Conservation (phyloP, 2,329 filamentous ascomycete species). For the Dactylellina parvicollis region DNA sequence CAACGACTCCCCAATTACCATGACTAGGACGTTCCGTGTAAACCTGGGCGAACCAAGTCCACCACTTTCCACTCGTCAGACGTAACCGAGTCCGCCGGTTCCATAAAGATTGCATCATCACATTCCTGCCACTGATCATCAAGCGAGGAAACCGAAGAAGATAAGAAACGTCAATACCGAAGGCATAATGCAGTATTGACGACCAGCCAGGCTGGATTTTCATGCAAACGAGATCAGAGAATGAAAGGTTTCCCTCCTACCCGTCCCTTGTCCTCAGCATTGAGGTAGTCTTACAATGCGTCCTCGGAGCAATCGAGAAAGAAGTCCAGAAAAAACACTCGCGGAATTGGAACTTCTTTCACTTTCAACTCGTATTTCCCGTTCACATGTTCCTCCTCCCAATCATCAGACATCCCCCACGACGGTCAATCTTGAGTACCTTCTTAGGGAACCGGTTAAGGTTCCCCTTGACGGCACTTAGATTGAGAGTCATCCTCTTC, state of each 20-base stretch:
- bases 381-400: conserved; percentile 17
- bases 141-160: conserved; percentile 13
- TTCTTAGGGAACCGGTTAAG: conserved; percentile 24
- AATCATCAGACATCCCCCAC: conserved; percentile 10
- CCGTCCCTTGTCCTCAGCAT: conserved; percentile 38
- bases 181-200: conserved; percentile 14
- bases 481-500: conserved; percentile 46
- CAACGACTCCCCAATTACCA: neutral
- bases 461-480: neutral
- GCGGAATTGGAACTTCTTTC: conserved; percentile 1
- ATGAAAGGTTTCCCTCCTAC: conserved; percentile 34
- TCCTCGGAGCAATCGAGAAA: conserved; percentile 17
- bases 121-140: conserved; percentile 9
- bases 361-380: conserved; percentile 14
- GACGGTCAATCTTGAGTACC: conserved; percentile 27
- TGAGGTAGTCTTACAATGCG: conserved; percentile 31
- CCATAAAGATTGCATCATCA: conserved; percentile 6
- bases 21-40: conserved; percentile 44
- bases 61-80: conserved; percentile 2
- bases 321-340: neutral
- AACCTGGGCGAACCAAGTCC: conserved; percentile 5
- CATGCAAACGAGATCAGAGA: conserved; percentile 11
- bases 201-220: conserved; percentile 8
- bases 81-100: neutral
- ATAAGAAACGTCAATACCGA: conserved; percentile 15